phyloP scores from a whole-genome alignment of 2,329 filamentous ascomycete genomes.

The Fusarium annulatum region DNA sequence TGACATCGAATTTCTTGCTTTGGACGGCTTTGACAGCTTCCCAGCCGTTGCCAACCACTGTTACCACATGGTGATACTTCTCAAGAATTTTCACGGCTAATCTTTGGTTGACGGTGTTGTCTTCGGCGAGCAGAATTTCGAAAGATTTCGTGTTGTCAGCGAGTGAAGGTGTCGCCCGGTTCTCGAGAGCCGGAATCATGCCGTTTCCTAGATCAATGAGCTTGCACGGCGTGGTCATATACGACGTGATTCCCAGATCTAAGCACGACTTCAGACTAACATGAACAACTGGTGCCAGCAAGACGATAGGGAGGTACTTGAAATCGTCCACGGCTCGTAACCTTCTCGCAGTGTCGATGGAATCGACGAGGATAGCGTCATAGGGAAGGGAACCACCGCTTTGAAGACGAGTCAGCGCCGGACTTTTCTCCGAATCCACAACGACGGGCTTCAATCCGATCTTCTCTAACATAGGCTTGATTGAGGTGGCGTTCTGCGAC shows the following conservation, averaged over 20 bases:
- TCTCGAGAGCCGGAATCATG: slow-evolving; percentile 94
- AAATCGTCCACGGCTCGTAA: slow-evolving; percentile 91
- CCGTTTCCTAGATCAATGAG: slow-evolving; percentile 95
- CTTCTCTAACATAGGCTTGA: slow-evolving; percentile 79
- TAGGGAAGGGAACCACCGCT: slow-evolving; percentile 74
- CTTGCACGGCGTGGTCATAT: slow-evolving; percentile 97
- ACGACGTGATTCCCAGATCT: slow-evolving; percentile 96
- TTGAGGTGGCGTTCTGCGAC: slow-evolving; percentile 79
- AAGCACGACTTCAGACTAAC: slow-evolving; percentile 93
- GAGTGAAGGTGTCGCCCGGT: slow-evolving; percentile 88
- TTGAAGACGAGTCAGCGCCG: slow-evolving; percentile 63
- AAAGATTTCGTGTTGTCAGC: slow-evolving; percentile 96
- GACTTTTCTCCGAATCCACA: slow-evolving; percentile 81
- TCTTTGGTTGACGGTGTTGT: slow-evolving; percentile 97
- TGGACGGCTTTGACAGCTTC: slow-evolving; percentile 95
- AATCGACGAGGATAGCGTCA: slow-evolving; percentile 96
- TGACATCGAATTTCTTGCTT: slow-evolving; percentile 92
- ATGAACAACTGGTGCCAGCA: slow-evolving; percentile 88
- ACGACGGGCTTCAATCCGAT: slow-evolving; percentile 86
- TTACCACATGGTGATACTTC: slow-evolving; percentile 93
- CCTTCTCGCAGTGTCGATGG: slow-evolving; percentile 87
- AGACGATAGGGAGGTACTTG: slow-evolving; percentile 96
- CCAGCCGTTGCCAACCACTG: slow-evolving; percentile 93
- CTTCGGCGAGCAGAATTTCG: slow-evolving; percentile 93
- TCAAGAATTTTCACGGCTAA: slow-evolving; percentile 96